Evolutionary conservation across 805 yeast genomes (phyloP).

Genomic region (Suhomyces canberraensis): DNA sequence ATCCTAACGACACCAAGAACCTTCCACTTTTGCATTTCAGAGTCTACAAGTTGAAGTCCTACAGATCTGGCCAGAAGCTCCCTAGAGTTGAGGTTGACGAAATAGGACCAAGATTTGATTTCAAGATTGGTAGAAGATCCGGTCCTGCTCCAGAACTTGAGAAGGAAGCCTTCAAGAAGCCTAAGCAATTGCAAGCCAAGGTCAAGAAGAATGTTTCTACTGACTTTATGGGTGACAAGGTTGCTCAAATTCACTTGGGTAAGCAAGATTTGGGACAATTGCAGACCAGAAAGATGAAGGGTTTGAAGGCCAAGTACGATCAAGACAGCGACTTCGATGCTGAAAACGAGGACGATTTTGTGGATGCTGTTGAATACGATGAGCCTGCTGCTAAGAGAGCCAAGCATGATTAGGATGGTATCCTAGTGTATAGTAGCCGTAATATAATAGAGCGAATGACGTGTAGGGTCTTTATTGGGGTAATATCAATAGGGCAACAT

Average conservation of each 20-base stretch:
- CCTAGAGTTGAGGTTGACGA: conserved; percentile 95
- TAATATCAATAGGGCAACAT: too few species aligned
- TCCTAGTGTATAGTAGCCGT: conserved; percentile 8
- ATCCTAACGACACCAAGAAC: conserved; percentile 61
- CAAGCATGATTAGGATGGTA: conserved; percentile 23
- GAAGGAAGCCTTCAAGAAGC: conserved; percentile 80
- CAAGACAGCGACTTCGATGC: conserved; percentile 62
- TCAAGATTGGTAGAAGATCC: conserved; percentile 83
- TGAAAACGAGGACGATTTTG: conserved; percentile 38
- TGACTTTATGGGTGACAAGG: conserved; percentile 92
- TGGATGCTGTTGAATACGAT: conserved; percentile 16
- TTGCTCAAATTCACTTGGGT: conserved; percentile 95
- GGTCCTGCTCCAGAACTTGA: conserved; percentile 82
- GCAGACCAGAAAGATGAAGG: conserved; percentile 99
- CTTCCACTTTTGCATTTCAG: conserved; percentile 85
- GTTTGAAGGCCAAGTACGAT: conserved; percentile 83
- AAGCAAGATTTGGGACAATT: conserved; percentile 85
- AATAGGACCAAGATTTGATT: conserved; percentile 93
- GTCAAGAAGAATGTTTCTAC: conserved; percentile 84
- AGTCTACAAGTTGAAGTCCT: conserved; percentile 83
- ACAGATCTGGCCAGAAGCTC: conserved; percentile 76
- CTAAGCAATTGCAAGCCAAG: conserved; percentile 78
- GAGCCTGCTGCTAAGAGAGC: conserved; percentile 10
- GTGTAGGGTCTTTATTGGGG: too few species aligned
- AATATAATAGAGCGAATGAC: neutral